A percentile compares a stretch with the other conserved stretches of the same genome.
Conservation (phyloP, 768 basidiomycete species). For the Russula sp. region DNA sequence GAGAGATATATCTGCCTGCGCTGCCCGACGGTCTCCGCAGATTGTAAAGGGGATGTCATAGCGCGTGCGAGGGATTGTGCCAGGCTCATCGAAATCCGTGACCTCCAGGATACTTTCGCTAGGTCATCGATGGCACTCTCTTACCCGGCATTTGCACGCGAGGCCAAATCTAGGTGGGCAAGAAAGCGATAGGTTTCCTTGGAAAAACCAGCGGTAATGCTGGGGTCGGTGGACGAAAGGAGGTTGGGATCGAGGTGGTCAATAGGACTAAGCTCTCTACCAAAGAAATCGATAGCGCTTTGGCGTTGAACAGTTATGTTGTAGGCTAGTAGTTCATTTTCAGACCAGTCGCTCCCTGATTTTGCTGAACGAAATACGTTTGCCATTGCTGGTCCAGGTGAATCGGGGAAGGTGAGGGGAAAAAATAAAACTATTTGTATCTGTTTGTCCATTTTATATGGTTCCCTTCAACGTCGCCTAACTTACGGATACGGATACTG, state of each 20-base stretch:
- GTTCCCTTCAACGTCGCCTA: too few relatives aligned
- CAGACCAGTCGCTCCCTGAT: background rate
- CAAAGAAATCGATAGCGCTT: background rate
- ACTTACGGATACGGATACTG: too few relatives aligned
- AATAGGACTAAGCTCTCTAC: background rate
- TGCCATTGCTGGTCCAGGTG: too few relatives aligned
- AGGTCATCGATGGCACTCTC: background rate
- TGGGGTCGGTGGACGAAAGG: background rate
- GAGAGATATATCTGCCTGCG: background rate
- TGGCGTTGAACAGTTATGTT: background rate
- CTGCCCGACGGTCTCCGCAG: background rate
- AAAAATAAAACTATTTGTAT: too few relatives aligned
- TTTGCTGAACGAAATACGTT: background rate
- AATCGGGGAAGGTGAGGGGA: too few relatives aligned
- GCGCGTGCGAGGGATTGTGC: background rate
- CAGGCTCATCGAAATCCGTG: background rate
- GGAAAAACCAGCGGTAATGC: background rate
- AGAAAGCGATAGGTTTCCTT: background rate
- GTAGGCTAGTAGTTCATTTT: background rate
- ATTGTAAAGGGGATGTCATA: background rate
- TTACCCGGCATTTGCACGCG: background rate
- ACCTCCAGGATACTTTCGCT: background rate
- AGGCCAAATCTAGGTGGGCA: background rate
- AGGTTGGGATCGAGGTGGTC: slow-evolving; percentile 3
- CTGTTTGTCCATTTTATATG: too few relatives aligned